Evolutionary conservation across 2,329 filamentous ascomycete genomes (phyloP), one percentile per base, ranked within the genome.

Genomic region (Claviceps monticola): DNA sequence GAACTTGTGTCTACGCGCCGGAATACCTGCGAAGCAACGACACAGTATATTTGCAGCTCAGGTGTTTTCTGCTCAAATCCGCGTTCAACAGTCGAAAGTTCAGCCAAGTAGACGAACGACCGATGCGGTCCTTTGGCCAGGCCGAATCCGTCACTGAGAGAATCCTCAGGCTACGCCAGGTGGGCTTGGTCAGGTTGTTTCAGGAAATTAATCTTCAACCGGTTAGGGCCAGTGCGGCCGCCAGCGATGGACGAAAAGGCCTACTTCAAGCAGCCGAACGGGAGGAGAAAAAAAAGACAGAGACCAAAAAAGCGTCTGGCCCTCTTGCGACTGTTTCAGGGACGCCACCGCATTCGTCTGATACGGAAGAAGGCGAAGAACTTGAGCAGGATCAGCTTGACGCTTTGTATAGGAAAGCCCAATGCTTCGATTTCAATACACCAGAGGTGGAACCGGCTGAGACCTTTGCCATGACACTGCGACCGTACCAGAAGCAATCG

Each of bases 371-470:
- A 38, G 89, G 89, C 2, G 79, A 90, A 59, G 90, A 97, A 67
- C 76, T 98, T 0, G 89, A 97, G 62, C 88, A 97, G 65, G 90
- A 95, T 60, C 93, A 98, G 64, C 82, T 98, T 3, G 93, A 98
- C 64, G 82, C 86, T 0, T 70, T 98, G 1, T 98, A 98, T 68
- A 88, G 85, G 62, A 98, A 98, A 63, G 93, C 93, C 0, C 93
- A 98, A 62, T 90, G 88, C 0, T 97, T 97, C 61, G 93, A 98
- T 65, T 97, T 98, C 62, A 80, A 82, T 62, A 96, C 90, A 0
- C 90, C 90, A 2, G 83, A 88, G 64, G 83, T 88, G 9, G 84
- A 95, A 59, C 91, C 93, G 9, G 81, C 86, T 5, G 75, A 83
- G 8, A 88, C 82, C 0, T 98, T 98, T 66, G 75, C 76, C 5